Conservation (phyloP, 352 stramenopile species). For the Globisporangium cederbergense region DNA sequence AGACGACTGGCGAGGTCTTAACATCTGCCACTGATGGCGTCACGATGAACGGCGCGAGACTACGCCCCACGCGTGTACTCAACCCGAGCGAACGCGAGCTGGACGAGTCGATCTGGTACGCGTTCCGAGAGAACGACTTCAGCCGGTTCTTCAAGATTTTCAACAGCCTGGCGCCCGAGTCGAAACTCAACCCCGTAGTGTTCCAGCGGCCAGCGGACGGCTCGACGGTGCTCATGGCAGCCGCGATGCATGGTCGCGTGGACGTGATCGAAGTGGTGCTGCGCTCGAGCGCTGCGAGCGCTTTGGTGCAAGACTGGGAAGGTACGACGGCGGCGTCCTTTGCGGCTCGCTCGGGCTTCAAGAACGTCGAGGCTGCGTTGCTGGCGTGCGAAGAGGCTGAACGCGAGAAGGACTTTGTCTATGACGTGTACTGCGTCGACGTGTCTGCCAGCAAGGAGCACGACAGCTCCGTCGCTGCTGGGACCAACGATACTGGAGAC, state of each 20-base stretch:
- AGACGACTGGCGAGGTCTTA: neutral
- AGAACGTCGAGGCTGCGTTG: conserved; percentile 57
- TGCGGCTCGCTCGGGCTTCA: conserved; percentile 50
- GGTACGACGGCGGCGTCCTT: conserved; percentile 53
- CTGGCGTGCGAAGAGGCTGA: conserved; percentile 72
- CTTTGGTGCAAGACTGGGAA: conserved; percentile 64
- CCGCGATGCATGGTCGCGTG: conserved; percentile 62
- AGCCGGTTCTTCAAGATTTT: conserved; percentile 72
- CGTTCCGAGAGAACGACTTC: conserved; percentile 80
- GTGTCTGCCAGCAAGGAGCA: conserved; percentile 40
- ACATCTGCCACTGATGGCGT: conserved; percentile 10
- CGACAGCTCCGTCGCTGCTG: conserved; percentile 3
- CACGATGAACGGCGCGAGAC: conserved; percentile 50
- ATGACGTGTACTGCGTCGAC: conserved; percentile 85
- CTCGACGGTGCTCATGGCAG: conserved; percentile 74
- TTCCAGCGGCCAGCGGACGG: conserved; percentile 79
- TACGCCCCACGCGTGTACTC: conserved; percentile 66
- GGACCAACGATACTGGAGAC: conserved; percentile 8
- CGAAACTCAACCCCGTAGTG: conserved; percentile 31
- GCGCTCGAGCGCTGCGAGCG: conserved; percentile 38
- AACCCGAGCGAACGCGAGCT: conserved; percentile 76
- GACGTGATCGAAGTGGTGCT: conserved; percentile 79
- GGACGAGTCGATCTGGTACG: conserved; percentile 76
- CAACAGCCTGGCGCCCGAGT: conserved; percentile 36
- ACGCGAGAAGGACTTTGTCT: conserved; percentile 79